Base-by-base conservation (phyloP, 1,284 basidiomycete species). In the Sparassis latifolia region DNA sequence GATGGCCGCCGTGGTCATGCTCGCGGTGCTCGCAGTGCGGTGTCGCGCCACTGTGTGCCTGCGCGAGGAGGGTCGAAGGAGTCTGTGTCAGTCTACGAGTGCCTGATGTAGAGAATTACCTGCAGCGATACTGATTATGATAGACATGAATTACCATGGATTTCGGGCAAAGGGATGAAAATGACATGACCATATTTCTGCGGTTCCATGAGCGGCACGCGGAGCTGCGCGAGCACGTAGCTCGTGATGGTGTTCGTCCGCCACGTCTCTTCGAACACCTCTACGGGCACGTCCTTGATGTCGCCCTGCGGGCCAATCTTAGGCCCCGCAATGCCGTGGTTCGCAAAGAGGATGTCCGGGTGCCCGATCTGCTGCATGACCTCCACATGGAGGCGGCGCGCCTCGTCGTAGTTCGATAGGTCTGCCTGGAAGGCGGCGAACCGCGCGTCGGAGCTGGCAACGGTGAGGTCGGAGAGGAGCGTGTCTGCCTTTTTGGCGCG, bases 231-330 rank as follows among this genome's bases (percentile, higher is more conserved):
- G 30, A 77, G 65, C 61, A 76, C 59, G 58, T 65, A 78, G 33
- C 66, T 65, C 2, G 73, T 67, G 3, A 70, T 75, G 1, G 72
- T 67, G 54, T 78, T 77, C 2, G 62, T 58, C 55, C 64, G 69
- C 76, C 76, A 78, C 3, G 68, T 73, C 30, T 56, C 51, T 60
- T 78, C 76, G 53, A 78, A 75, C 47, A 68, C 62, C 27, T 76
- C 73, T 0, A 71, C 48, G 31, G 62, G 65, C 2, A 76, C 59
- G 50, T 69, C 66, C 53, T 72, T 63, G 28, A 78, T 74, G 54
- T 74, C 60, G 0, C 74, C 76, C 4, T 61, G 59, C 10, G 67
- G 67, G 1, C 75, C 75, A 28, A 76, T 69, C 6, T 62, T 60
- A 6, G 58, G 67, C 9, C 65, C 66, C 0, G 69, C 65, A 1